Evolutionary conservation across 2,329 filamentous ascomycete genomes (phyloP).

Genomic region (Xylariaceae sp.): DNA sequence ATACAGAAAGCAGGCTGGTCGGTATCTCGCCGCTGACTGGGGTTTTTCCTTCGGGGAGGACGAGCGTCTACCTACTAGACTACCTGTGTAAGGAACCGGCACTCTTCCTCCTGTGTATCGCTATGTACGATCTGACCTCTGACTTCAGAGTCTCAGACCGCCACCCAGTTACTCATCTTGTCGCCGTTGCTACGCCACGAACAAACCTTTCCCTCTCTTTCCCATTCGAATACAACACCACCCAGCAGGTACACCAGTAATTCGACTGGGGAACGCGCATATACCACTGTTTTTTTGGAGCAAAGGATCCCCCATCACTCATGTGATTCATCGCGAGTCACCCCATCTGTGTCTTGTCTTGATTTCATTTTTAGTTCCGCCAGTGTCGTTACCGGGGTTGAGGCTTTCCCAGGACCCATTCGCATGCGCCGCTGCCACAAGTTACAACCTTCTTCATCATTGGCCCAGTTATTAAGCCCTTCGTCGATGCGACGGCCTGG

Average conservation of each 20-base stretch:
- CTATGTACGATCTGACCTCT: no score
- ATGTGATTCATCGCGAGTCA: neutral
- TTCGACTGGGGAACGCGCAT: no score
- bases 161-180: conserved; percentile 2
- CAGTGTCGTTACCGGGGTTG: neutral
- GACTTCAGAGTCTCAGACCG: conserved; percentile 1
- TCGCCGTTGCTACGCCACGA: no score
- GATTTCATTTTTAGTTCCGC: neutral
- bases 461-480: no score
- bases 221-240: neutral
- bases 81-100: no score
- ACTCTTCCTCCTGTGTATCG: conserved; percentile 9
- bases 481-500: conserved; percentile 15
- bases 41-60: conserved; percentile 10
- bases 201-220: neutral
- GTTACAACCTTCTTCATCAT: no score
- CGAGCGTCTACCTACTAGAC: conserved; percentile 6
- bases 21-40: conserved; percentile 13
- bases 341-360: neutral
- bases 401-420: neutral
- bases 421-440: no score
- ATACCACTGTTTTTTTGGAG: conserved; percentile 4
- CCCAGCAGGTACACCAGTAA: neutral
- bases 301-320: no score
- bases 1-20: no score